Evolutionary conservation across 345 rosid genomes (phyloP).

Genomic region (Linum tenue): DNA sequence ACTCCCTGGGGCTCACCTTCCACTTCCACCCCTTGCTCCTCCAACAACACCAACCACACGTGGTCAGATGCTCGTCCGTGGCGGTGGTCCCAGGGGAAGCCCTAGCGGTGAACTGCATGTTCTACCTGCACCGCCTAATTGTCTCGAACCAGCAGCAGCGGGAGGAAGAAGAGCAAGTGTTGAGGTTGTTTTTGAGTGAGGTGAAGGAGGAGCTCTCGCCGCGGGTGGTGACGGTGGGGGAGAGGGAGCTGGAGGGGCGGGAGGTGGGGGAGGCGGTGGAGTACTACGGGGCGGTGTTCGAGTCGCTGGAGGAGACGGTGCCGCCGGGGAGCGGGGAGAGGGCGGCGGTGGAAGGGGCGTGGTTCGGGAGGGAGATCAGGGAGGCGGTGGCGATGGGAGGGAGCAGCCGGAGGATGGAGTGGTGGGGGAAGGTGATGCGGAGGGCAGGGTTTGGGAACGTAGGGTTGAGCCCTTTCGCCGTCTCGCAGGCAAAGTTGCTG

Average conservation of each 20-base stretch:
- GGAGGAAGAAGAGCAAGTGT: slow-evolving; percentile 33
- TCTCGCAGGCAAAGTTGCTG: slow-evolving; percentile 88
- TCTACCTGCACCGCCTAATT: slow-evolving; percentile 52
- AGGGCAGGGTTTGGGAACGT: slow-evolving; percentile 60
- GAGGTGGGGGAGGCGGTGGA: slow-evolving; percentile 77
- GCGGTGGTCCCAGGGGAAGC: slow-evolving; percentile 50
- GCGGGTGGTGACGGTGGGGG: slow-evolving; percentile 66
- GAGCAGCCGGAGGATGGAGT: slow-evolving; percentile 59
- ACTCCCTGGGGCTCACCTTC: slow-evolving; percentile 67
- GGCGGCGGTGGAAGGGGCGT: slow-evolving; percentile 60
- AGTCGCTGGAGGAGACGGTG: slow-evolving; percentile 83
- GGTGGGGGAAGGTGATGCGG: slow-evolving; percentile 66
- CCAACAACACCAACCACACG: slow-evolving; percentile 24
- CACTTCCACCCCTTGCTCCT: slow-evolving; percentile 69
- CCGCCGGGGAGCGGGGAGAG: slow-evolving; percentile 87
- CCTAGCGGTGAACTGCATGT: slow-evolving; percentile 70
- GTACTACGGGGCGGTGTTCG: slow-evolving; percentile 64
- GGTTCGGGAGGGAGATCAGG: slow-evolving; percentile 80
- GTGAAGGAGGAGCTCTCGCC: slow-evolving; percentile 59
- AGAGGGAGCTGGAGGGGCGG: slow-evolving; percentile 63
- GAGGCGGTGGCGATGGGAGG: slow-evolving; percentile 48
- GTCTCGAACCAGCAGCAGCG: slow-evolving; percentile 6
- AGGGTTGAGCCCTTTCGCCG: slow-evolving; percentile 66
- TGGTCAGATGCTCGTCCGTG: slow-evolving; percentile 26
- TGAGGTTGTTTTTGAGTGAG: slow-evolving; percentile 44